Conservation (phyloP, 768 basidiomycete species). For the Podaxis sp. region DNA sequence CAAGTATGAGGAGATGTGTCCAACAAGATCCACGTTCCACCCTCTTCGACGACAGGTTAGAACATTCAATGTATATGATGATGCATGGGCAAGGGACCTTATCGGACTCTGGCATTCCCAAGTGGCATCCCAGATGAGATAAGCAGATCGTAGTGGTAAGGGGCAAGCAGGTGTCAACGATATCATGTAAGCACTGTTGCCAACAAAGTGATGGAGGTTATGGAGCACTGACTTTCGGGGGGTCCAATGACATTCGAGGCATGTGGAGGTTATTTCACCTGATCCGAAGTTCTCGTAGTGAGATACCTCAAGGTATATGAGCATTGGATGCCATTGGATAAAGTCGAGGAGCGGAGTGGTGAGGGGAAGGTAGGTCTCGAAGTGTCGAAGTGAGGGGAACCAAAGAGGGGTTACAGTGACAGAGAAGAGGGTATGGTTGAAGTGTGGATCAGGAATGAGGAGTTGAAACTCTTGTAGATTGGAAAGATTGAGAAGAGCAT, state of each 20-base stretch:
- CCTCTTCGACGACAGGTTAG: conserved; percentile 32
- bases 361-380: no score
- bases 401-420: conserved; percentile 13
- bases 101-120: conserved; percentile 27
- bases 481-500: conserved; percentile 21
- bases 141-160: conserved; percentile 29
- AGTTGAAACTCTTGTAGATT: conserved; percentile 27
- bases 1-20: conserved; percentile 4
- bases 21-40: conserved; percentile 36
- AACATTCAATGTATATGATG: conserved; percentile 27
- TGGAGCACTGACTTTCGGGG: conserved; percentile 18
- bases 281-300: conserved; percentile 21
- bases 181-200: conserved; percentile 28
- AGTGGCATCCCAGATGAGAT: conserved; percentile 31
- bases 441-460: conserved; percentile 26
- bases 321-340: conserved; percentile 29
- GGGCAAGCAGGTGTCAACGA: conserved; percentile 19
- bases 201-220: conserved; percentile 30
- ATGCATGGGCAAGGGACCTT: conserved; percentile 25
- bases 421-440: conserved; percentile 16
- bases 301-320: conserved; percentile 32
- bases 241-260: background rate
- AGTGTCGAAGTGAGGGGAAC: conserved; percentile 26
- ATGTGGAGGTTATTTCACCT: background rate
- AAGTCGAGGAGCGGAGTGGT: conserved; percentile 28